Percentiles rank a stretch among this genome's conserved stretches.
These are phyloP conservation scores for Phytophthora uliginosa DNA, from an alignment of 352 stramenopile genomes.

Conservation along the genomic window DNA sequence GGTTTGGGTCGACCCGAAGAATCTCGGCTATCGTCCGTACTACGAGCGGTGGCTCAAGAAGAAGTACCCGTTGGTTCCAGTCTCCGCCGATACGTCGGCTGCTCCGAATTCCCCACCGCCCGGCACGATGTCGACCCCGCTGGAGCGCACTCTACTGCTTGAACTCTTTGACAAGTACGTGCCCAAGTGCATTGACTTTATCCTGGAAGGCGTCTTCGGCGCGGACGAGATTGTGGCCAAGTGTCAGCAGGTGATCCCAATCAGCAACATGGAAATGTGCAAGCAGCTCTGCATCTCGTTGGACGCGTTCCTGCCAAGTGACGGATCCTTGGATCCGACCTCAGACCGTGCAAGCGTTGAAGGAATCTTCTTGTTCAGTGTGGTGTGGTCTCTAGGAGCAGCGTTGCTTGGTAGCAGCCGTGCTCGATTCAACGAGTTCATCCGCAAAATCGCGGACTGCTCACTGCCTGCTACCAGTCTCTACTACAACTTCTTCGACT, in stretches of 20 bases:
- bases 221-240: slow-evolving; percentile 93
- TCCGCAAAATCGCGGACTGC: slow-evolving; percentile 89
- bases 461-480: slow-evolving; percentile 82
- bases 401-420: slow-evolving; percentile 86
- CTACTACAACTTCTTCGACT: slow-evolving; percentile 94
- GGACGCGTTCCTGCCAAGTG: slow-evolving; percentile 87
- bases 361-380: slow-evolving; percentile 94
- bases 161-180: slow-evolving; percentile 97
- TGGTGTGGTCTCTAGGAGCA: slow-evolving; percentile 95
- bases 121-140: slow-evolving; percentile 33
- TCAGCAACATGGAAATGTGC: slow-evolving; percentile 96
- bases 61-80: slow-evolving; percentile 70
- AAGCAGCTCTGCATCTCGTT: slow-evolving; percentile 96
- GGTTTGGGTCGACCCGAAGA: slow-evolving; percentile 98
- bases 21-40: slow-evolving; percentile 95
- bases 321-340: slow-evolving; percentile 53
- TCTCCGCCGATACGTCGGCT: slow-evolving; percentile 2
- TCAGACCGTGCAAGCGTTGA: slow-evolving; percentile 82
- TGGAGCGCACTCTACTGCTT: slow-evolving; percentile 69
- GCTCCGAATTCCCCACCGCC: slow-evolving; percentile 6
- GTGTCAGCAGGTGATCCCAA: slow-evolving; percentile 93
- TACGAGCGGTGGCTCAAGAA: slow-evolving; percentile 96
- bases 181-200: slow-evolving; percentile 92
- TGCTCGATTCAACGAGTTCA: slow-evolving; percentile 91
- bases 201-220: slow-evolving; percentile 91